phyloP scores from a whole-genome alignment of 1,284 basidiomycete species.

The Coniophora puteana region DNA sequence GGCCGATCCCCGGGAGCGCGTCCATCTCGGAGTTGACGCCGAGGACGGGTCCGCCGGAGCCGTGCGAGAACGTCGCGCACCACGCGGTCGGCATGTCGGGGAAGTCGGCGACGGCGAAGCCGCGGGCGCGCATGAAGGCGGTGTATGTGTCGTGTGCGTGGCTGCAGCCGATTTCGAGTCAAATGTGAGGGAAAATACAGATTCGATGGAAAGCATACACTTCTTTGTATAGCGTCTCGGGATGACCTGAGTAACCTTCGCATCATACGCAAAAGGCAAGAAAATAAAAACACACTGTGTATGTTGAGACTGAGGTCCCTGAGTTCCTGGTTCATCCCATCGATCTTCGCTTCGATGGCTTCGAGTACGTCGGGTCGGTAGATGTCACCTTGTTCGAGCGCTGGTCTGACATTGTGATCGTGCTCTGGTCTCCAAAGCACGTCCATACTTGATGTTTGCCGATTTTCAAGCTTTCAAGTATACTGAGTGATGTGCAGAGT shows the following conservation, averaged over 20 bases:
- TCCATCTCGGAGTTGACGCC: conserved; percentile 72
- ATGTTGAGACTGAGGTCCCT: conserved; percentile 64
- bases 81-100: conserved; percentile 64
- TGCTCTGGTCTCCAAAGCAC: conserved; percentile 24
- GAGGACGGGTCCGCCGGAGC: conserved; percentile 47
- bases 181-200: too few species aligned
- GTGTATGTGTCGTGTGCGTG: conserved; percentile 49
- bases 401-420: conserved; percentile 17
- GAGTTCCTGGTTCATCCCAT: conserved; percentile 50
- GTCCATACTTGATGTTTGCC: too few species aligned
- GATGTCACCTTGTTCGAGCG: conserved; percentile 16
- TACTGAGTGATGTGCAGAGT: too few species aligned
- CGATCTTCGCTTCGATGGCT: conserved; percentile 55
- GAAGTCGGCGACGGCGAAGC: conserved; percentile 52
- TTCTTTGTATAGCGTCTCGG: too few species aligned
- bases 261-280: too few species aligned
- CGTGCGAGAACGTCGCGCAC: conserved; percentile 52
- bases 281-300: too few species aligned
- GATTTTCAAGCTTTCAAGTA: too few species aligned
- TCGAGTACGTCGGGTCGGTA: conserved; percentile 38
- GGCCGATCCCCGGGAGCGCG: conserved; percentile 55
- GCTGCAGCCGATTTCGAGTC: too few species aligned
- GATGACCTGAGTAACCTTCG: too few species aligned
- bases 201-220: too few species aligned
- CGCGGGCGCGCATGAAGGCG: conserved; percentile 48